These are phyloP conservation scores for Coelastrella sp. DNA, from an alignment of 139 green algal species.

Conservation along the genomic window DNA sequence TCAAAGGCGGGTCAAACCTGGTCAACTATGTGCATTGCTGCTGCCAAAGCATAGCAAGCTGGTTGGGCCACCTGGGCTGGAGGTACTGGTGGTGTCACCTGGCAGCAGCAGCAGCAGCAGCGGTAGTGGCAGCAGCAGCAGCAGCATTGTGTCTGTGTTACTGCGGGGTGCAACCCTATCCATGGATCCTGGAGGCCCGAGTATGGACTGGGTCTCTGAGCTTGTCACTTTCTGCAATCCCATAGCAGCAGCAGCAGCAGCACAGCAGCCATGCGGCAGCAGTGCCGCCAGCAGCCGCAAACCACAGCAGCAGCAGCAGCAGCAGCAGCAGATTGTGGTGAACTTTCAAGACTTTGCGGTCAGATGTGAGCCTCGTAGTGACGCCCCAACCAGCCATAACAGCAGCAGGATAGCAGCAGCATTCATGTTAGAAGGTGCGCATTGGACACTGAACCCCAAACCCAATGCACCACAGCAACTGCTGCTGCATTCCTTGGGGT, in stretches of 20 bases:
- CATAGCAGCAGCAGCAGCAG: conserved; percentile 21
- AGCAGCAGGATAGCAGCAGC: conserved; percentile 40
- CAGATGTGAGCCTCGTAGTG: conserved; percentile 42
- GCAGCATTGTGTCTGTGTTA: background rate
- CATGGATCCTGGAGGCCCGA: conserved; percentile 27
- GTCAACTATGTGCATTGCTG: conserved; percentile 33
- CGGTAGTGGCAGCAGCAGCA: background rate
- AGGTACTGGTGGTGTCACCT: conserved; percentile 12
- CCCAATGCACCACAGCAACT: conserved; percentile 39
- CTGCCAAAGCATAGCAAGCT: conserved; percentile 35
- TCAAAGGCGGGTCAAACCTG: background rate
- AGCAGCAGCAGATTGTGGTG: background rate
- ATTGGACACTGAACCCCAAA: conserved; percentile 41
- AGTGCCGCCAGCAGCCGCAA: background rate
- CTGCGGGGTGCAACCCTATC: conserved; percentile 34
- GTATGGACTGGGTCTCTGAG: conserved; percentile 13
- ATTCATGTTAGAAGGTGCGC: conserved; percentile 43
- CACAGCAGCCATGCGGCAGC: background rate
- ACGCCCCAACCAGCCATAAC: conserved; percentile 14
- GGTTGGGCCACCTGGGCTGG: conserved; percentile 20
- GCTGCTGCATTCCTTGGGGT: conserved; percentile 59
- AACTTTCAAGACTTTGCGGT: conserved; percentile 49
- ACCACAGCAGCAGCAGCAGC: background rate
- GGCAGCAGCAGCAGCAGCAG: conserved; percentile 26
- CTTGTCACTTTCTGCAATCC: conserved; percentile 2